A percentile compares a stretch with the other conserved stretches of the same genome.
Evolutionary conservation across 2,329 filamentous ascomycete genomes (phyloP).

Genomic region (Rhynchosporium graminicola): DNA sequence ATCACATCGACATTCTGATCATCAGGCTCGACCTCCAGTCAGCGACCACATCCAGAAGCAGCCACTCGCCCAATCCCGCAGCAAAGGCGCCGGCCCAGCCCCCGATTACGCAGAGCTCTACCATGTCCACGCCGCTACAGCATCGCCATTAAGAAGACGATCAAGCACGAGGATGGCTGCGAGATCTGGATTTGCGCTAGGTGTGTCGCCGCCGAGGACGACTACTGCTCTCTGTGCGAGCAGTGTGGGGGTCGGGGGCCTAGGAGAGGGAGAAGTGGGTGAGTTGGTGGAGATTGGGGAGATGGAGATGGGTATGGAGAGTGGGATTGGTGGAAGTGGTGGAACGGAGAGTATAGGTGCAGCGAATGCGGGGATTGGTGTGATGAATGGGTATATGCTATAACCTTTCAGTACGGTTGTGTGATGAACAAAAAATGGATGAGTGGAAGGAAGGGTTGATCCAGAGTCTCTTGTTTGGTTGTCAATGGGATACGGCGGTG

Average conservation of each 20-base stretch:
- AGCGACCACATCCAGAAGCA: not conserved
- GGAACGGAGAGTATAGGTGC: too few relatives aligned
- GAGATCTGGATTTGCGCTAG: constrained; percentile 13
- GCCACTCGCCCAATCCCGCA: not conserved
- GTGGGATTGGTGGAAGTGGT: not conserved
- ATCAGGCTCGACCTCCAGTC: too few relatives aligned
- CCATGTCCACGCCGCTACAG: constrained; percentile 29
- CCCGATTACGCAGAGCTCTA: constrained; percentile 29
- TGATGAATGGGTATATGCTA: too few relatives aligned
- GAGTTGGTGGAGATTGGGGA: not conserved
- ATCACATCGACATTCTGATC: not conserved
- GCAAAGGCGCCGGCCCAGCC: constrained; percentile 16
- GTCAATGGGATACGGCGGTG: too few relatives aligned
- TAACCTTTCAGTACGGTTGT: too few relatives aligned
- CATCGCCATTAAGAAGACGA: constrained; percentile 27
- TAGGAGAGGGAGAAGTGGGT: not conserved
- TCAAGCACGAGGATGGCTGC: constrained; percentile 20
- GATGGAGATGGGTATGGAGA: not conserved
- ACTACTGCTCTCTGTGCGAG: constrained; percentile 10
- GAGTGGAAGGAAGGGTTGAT: too few relatives aligned
- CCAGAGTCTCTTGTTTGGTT: too few relatives aligned
- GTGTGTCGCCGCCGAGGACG: constrained; percentile 17
- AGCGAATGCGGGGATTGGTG: too few relatives aligned
- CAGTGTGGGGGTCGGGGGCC: not conserved
- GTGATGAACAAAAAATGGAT: too few relatives aligned